Evolutionary conservation across 2,329 filamentous ascomycete species (phyloP), one percentile per base, ranked within the genome.

Genomic region (Exutisphaerella laricina): DNA sequence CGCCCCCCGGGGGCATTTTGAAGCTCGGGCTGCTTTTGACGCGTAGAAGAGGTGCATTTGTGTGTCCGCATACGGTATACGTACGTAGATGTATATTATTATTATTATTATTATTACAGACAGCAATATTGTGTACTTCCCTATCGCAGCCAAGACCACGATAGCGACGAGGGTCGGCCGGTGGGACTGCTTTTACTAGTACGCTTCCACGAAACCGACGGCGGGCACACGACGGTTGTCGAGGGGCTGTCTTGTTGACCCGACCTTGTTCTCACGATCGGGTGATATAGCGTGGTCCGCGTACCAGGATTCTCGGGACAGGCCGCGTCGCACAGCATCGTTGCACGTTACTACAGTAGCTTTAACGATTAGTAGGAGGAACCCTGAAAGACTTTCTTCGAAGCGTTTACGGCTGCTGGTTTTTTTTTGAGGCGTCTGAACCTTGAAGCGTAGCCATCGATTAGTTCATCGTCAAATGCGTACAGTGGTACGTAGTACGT

Each of bases 351-450:
- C n/a, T n/a, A n/a, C n/a, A n/a, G 25, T 34, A 30, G n/a, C 40
- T 37, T 43, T 36, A 23, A 22, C 22, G 40, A 43, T n/a, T n/a
- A n/a, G 37, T 30, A 37, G 32, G 40, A 29, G 40, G 5, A 35
- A 36, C 23, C 32, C 40, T 37, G 31, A 30, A 28, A 18, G 32
- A 5, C 31, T 8, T n/a, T 16, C 14, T 7, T 33, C 30, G 14
- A 33, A 18, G 20, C 30, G 30, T 33, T 18, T 33, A 18, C 30
- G n/a, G n/a, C 13, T 18, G 30, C 30, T 12, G 30, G 14, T 18
- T 33, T 18, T 18, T n/a, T n/a, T n/a, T n/a, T n/a, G n/a, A 33
- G 30, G 30, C 17, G 30, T 17, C 30, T 14, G n/a, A 35, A 35
- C 33, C 23, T 20, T 35, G 33, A 1, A 8, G 7, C 30, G 20